These are phyloP conservation scores for Myriosclerotinia duriaeana DNA, from an alignment of 2,329 filamentous ascomycete species.

Conservation along the genomic window DNA sequence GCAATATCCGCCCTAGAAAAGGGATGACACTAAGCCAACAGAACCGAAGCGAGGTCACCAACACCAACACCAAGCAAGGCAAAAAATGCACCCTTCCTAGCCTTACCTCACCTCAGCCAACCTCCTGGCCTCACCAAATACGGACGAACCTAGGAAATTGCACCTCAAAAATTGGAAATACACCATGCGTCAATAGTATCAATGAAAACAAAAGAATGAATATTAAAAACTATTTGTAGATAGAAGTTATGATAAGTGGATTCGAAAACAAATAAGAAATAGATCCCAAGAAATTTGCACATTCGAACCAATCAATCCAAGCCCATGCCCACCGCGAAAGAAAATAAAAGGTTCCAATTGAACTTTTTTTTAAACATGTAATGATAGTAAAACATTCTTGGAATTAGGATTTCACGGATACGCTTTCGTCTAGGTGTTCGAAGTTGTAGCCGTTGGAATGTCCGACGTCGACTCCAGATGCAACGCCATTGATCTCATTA, in stretches of 20 bases:
- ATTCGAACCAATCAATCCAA: not conserved
- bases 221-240: conserved; percentile 25
- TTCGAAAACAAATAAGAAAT: not conserved
- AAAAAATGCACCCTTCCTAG: not conserved
- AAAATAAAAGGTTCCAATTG: not conserved
- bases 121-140: conserved; percentile 14
- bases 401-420: conserved; percentile 19
- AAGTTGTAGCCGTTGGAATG: conserved; percentile 9
- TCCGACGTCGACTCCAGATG: not conserved
- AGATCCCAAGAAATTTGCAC: conserved; percentile 12
- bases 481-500: not conserved
- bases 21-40: not conserved
- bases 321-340: not conserved
- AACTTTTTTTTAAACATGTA: conserved; percentile 7
- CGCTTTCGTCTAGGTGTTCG: conserved; percentile 20
- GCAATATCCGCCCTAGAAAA: not conserved
- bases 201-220: conserved; percentile 1
- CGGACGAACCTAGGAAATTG: conserved; percentile 5
- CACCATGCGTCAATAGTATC: not conserved
- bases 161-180: not conserved
- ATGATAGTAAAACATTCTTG: not conserved
- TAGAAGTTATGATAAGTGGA: not conserved
- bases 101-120: conserved; percentile 1
- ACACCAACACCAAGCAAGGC: conserved; percentile 8
- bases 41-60: conserved; percentile 10